phyloP scores from a whole-genome alignment of 2,329 filamentous ascomycete species.

The Rutstroemia sp. region DNA sequence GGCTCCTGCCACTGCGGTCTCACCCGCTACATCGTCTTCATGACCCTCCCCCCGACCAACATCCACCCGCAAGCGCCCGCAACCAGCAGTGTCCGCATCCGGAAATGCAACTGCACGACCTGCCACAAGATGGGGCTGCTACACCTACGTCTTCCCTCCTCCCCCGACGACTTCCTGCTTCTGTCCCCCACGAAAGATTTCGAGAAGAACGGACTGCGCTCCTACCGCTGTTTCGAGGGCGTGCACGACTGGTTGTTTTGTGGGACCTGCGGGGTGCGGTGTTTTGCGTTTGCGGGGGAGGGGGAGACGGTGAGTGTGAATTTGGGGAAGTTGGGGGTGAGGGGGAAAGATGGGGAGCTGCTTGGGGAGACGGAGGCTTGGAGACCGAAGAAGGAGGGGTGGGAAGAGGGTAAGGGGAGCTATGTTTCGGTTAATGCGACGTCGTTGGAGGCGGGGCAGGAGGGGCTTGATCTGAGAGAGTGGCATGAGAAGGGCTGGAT shows the following conservation, averaged over 20 bases:
- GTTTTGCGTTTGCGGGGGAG: constrained; percentile 34
- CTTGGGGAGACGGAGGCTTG: constrained; percentile 21
- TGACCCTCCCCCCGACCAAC: constrained; percentile 35
- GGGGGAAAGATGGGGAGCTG: constrained; percentile 9
- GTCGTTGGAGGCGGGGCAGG: constrained; percentile 32
- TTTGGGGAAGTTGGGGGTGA: constrained; percentile 6
- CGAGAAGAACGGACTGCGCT: constrained; percentile 36
- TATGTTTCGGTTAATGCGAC: constrained; percentile 35
- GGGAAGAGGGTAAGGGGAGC: constrained; percentile 17
- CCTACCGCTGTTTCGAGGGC: constrained; percentile 33
- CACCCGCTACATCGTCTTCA: constrained; percentile 36
- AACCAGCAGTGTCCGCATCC: constrained; percentile 28
- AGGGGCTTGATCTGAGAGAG: constrained; percentile 33
- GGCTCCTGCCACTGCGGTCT: constrained; percentile 42
- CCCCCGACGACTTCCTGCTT: constrained; percentile 38
- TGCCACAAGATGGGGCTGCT: constrained; percentile 42
- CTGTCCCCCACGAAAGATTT: constrained; percentile 31
- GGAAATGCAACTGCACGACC: constrained; percentile 40
- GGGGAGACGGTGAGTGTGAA: constrained; percentile 24
- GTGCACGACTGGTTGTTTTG: constrained; percentile 39
- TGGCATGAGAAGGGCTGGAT: constrained; percentile 32
- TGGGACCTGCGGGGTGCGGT: constrained; percentile 37
- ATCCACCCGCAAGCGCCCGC: constrained; percentile 3
- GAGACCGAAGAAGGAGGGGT: constrained; percentile 27
- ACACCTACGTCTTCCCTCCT: constrained; percentile 35